phyloP scores from a whole-genome alignment of 1,139 yeast genomes.

The Pichia sp. region DNA sequence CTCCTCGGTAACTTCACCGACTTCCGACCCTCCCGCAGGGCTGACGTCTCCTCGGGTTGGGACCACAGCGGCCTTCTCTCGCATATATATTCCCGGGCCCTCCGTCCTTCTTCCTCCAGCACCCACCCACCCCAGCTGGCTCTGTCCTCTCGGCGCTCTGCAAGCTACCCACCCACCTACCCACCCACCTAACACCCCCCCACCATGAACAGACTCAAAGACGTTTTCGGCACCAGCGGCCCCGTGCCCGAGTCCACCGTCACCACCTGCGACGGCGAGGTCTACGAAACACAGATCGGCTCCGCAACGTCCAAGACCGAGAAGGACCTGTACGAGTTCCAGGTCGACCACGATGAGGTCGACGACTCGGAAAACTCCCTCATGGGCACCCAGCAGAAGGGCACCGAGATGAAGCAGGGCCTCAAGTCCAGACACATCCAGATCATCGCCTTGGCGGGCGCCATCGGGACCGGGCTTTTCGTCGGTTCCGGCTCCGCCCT shows the following conservation, averaged over 20 bases:
- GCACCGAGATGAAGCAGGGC: constrained; percentile 13
- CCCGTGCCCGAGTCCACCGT: not conserved
- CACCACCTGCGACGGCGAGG: not conserved
- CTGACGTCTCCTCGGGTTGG: too few species aligned
- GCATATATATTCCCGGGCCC: too few species aligned
- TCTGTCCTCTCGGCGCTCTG: too few species aligned
- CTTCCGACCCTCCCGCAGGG: not conserved
- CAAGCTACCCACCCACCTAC: not conserved
- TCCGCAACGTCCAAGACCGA: not conserved
- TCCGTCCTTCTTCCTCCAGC: not conserved
- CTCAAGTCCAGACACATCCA: constrained; percentile 46
- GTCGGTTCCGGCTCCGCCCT: constrained; percentile 50
- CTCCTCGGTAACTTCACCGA: not conserved
- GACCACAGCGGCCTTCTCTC: too few species aligned
- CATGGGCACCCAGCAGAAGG: not conserved
- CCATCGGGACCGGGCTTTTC: constrained; percentile 69
- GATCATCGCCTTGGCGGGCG: constrained; percentile 77
- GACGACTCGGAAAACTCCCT: not conserved
- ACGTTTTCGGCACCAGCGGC: not conserved
- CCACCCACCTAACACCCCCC: not conserved
- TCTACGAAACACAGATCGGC: not conserved
- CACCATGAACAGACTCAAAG: not conserved
- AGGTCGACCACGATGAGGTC: constrained; percentile 1
- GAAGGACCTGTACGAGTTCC: not conserved
- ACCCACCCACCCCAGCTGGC: too few species aligned